These are phyloP conservation scores for Lecanicillium sp. DNA, from an alignment of 2,329 filamentous ascomycete genomes.

Conservation along the genomic window DNA sequence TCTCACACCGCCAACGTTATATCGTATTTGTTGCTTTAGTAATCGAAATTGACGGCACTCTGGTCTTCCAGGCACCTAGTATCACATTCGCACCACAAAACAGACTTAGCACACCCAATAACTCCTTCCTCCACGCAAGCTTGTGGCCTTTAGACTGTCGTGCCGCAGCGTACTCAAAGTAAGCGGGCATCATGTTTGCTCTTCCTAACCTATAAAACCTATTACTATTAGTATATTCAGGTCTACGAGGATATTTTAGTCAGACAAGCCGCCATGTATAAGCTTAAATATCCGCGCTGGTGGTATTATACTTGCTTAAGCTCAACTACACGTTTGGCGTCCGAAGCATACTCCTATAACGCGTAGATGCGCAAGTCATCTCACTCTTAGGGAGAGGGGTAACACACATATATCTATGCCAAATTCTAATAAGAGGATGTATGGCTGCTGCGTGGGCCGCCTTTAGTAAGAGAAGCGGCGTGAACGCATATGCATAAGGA, in stretches of 20 bases:
- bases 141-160: not conserved
- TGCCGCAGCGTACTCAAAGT: slow-evolving; percentile 7
- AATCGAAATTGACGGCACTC: not conserved
- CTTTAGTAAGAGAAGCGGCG: slow-evolving; percentile 5
- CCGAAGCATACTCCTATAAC: not conserved
- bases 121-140: slow-evolving; percentile 5
- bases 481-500: not conserved
- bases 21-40: not conserved
- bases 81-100: not conserved
- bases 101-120: slow-evolving; percentile 1
- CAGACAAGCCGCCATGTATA: not conserved
- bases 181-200: slow-evolving; percentile 2
- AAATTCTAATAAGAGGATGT: not conserved
- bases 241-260: slow-evolving; percentile 4
- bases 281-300: not conserved
- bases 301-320: not conserved
- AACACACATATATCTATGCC: not conserved
- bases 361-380: not conserved
- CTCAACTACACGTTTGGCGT: not conserved
- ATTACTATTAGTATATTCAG: not conserved
- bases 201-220: slow-evolving; percentile 1
- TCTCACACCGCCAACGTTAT: slow-evolving; percentile 2
- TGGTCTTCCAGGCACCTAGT: not conserved
- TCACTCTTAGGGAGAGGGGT: not conserved
- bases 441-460: not conserved